A percentile compares a stretch with the other conserved stretches of the same genome.
Evolutionary conservation across 495 filamentous ascomycete genomes (phyloP).

Genomic region (Sphaerosporella brunnea): DNA sequence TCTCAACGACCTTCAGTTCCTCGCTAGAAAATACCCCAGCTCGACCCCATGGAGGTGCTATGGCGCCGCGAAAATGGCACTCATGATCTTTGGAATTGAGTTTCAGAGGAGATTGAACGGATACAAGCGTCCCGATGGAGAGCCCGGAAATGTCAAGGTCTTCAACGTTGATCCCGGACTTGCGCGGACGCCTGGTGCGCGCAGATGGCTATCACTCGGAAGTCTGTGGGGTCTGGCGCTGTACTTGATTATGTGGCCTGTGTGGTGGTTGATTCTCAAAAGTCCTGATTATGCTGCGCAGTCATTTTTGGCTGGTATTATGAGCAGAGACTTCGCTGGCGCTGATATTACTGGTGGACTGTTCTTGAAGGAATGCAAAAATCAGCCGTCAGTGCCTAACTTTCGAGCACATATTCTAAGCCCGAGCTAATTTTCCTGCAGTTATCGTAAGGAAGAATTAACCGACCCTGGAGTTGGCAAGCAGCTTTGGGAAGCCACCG

Average conservation of each 20-base stretch:
- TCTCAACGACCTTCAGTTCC: conserved; percentile 26
- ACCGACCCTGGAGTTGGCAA: conserved; percentile 59
- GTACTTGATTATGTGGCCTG: conserved; percentile 59
- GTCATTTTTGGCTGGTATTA: conserved; percentile 63
- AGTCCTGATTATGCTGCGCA: conserved; percentile 66
- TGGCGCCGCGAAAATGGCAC: conserved; percentile 69
- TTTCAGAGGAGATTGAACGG: conserved; percentile 77
- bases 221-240: conserved; percentile 61
- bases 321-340: conserved; percentile 52
- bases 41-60: conserved; percentile 44
- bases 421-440: too few relatives aligned
- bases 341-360: conserved; percentile 46
- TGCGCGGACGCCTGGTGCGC: conserved; percentile 66
- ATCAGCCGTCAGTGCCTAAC: conserved; percentile 51
- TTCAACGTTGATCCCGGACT: conserved; percentile 74
- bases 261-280: conserved; percentile 82
- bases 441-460: conserved; percentile 44
- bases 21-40: conserved; percentile 16
- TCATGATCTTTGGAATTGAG: conserved; percentile 70
- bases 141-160: conserved; percentile 62
- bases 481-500: conserved; percentile 73
- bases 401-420: too few relatives aligned
- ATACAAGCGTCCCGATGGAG: conserved; percentile 63
- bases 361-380: conserved; percentile 73
- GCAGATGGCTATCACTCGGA: conserved; percentile 69